These are phyloP conservation scores for Botrytis tulipae DNA, from an alignment of 2,329 filamentous ascomycete genomes.

Conservation along the genomic window DNA sequence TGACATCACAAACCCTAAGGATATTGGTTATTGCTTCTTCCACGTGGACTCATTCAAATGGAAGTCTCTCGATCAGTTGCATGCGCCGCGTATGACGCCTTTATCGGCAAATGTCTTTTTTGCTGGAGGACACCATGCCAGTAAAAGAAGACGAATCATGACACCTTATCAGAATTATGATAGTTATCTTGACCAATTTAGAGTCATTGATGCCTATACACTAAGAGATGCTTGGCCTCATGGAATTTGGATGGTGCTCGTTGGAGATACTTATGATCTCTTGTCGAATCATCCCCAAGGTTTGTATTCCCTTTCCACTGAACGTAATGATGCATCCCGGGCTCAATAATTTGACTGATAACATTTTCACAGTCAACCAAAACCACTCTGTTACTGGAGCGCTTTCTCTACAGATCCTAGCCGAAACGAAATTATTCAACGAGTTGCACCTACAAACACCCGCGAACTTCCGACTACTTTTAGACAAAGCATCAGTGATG, in stretches of 20 bases:
- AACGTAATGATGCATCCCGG: accelerated
- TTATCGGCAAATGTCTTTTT: neutral
- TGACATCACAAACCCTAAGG: conserved; percentile 27
- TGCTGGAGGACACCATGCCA: neutral
- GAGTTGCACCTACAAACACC: neutral
- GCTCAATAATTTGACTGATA: neutral
- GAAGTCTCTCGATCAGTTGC: neutral
- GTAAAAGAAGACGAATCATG: neutral
- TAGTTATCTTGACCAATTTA: neutral
- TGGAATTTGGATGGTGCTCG: neutral
- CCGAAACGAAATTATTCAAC: neutral
- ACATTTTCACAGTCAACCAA: neutral
- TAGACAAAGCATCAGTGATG: neutral
- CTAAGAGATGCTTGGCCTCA: neutral
- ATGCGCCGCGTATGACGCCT: neutral
- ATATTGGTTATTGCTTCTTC: conserved; percentile 28
- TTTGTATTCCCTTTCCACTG: neutral
- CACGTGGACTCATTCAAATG: neutral
- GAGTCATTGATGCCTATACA: neutral
- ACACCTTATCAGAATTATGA: neutral
- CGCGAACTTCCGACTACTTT: neutral
- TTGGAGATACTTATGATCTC: neutral
- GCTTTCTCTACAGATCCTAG: neutral
- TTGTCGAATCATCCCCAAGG: neutral
- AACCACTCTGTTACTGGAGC: neutral